Conservation (phyloP, 139 green algal genomes). For the Chara braunii region DNA sequence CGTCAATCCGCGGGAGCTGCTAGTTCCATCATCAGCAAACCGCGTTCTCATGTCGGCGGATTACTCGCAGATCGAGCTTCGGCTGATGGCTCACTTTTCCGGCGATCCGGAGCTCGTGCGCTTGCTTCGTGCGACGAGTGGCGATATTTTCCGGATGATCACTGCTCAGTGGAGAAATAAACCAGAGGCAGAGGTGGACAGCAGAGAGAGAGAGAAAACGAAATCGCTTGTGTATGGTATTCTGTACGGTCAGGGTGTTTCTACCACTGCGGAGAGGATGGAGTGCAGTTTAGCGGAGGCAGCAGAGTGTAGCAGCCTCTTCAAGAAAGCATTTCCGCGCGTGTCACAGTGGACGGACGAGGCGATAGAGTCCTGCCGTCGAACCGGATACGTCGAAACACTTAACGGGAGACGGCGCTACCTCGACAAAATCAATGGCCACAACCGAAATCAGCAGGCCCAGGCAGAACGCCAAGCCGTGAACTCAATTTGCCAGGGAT, state of each 20-base stretch:
- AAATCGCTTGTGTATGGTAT: constrained; percentile 30
- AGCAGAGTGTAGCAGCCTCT: constrained; percentile 14
- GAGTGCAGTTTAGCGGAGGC: constrained; percentile 58
- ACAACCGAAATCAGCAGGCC: background rate
- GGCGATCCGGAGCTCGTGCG: constrained; percentile 51
- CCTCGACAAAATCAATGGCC: constrained; percentile 32
- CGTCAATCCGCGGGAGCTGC: too few relatives aligned
- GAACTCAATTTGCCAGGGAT: constrained; percentile 40
- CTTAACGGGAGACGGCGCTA: constrained; percentile 21
- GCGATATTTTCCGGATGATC: constrained; percentile 70
- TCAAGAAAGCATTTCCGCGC: constrained; percentile 39
- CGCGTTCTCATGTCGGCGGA: constrained; percentile 53
- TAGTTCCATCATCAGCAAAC: too few relatives aligned
- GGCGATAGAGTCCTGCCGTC: constrained; percentile 42
- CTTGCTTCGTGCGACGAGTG: constrained; percentile 37
- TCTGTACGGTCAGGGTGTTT: constrained; percentile 33
- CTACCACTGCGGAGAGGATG: constrained; percentile 55
- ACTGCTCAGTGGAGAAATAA: constrained; percentile 55
- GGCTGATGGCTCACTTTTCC: constrained; percentile 82
- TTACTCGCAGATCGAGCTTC: constrained; percentile 79
- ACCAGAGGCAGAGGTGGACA: constrained; percentile 39
- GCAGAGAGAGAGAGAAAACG: constrained; percentile 7
- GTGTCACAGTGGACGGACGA: constrained; percentile 35
- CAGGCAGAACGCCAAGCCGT: constrained; percentile 13
- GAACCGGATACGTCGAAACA: constrained; percentile 19